phyloP scores from a whole-genome alignment of 1,284 basidiomycete genomes.

The Tylopilus sp. region DNA sequence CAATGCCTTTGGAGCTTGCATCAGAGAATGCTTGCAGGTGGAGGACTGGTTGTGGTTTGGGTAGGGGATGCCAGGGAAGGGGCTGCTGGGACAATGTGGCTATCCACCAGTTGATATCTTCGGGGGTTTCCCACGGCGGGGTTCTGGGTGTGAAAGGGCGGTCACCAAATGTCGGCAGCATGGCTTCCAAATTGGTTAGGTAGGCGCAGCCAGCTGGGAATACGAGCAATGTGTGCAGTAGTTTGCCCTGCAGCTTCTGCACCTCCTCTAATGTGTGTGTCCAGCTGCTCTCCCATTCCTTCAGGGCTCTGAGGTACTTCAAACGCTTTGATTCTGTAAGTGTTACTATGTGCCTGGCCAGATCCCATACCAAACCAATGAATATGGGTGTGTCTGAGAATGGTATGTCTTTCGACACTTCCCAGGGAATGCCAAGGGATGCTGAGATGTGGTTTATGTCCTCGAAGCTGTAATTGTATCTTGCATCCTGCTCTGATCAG shows the following conservation, averaged over 20 bases:
- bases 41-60: not conserved
- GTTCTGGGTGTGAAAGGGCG: not conserved
- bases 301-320: slow-evolving; percentile 13
- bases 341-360: accelerated
- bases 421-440: slow-evolving; percentile 41
- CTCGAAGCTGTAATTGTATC: not conserved
- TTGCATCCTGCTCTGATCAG: not conserved
- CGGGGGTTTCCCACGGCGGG: not conserved
- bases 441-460: slow-evolving; percentile 32
- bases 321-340: not conserved
- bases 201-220: not conserved
- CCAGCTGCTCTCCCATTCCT: not conserved
- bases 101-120: not conserved
- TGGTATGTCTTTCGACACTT: slow-evolving; percentile 5
- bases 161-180: not conserved
- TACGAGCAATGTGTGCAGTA: not conserved
- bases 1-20: not conserved
- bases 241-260: not conserved
- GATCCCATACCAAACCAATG: slow-evolving; percentile 36
- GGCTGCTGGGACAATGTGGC: not conserved
- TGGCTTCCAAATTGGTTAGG: not conserved
- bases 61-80: not conserved
- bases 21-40: not conserved
- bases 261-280: not conserved
- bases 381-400: slow-evolving; percentile 22